phyloP scores from a whole-genome alignment of 768 basidiomycete genomes.

The Lentinula lateritia region DNA sequence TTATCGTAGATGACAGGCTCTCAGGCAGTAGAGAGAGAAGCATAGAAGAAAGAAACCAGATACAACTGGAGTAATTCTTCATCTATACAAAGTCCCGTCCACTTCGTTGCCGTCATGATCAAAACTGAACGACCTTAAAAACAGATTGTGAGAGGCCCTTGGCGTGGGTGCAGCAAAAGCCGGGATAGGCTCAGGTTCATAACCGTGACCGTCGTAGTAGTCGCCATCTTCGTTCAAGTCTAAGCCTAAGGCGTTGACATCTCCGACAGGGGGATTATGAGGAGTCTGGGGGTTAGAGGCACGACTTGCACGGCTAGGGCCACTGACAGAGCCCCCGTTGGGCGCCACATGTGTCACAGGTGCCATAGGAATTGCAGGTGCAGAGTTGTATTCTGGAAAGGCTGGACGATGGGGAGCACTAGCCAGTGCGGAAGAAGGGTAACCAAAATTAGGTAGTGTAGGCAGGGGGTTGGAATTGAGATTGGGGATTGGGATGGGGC shows the following conservation, averaged over 20 bases:
- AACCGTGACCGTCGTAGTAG: background rate
- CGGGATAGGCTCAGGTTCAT: background rate
- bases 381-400: background rate
- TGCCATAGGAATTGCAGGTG: background rate
- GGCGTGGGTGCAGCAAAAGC: conserved; percentile 6
- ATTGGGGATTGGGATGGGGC: background rate
- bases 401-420: conserved; percentile 1
- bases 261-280: background rate
- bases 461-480: background rate
- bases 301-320: background rate
- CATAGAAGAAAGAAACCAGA: background rate
- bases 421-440: background rate
- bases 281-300: background rate
- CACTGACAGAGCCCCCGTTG: background rate
- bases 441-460: background rate
- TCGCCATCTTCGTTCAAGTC: background rate
- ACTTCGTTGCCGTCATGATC: background rate
- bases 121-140: conserved; percentile 2
- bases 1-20: too few species aligned
- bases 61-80: background rate
- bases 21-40: background rate
- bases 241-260: conserved; percentile 1
- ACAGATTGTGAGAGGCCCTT: conserved; percentile 1
- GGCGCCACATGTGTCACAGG: background rate
- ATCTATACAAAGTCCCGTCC: conserved; percentile 1